Evolutionary conservation across 1,284 basidiomycete genomes (phyloP), one percentile per base, ranked within the genome.

Genomic region (Apiotrichum brassicae): DNA sequence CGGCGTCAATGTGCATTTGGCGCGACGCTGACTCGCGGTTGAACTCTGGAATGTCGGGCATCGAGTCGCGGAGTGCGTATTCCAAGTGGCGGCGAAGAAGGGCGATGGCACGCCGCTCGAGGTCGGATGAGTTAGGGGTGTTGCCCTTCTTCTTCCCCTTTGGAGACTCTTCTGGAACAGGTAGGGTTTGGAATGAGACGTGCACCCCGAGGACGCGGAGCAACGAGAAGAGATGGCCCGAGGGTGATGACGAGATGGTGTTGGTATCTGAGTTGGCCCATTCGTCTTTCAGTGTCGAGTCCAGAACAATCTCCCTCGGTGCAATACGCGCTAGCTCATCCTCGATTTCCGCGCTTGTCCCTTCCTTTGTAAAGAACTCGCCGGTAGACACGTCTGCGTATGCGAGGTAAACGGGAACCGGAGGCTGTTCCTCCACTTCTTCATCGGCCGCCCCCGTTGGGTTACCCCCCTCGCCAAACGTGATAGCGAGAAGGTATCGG

Each of bases 361-460:
- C 77, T 4, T 71, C 68, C 60, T 86, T 87, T 1, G 86, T 84
- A 70, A 87, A 92, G 70, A 93, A 90, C 63, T 93, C 88, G 53
- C 92, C 91, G 0, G 92, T 95, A 5, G 91, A 92, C n/a, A 93
- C 81, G 66, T 97, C 93, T 24, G 89, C 89, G 84, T 91, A 95
- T 3, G 91, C 89, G 26, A 95, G 74, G 28, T 48, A 48, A 0
- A 56, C 11, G 3, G 49, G 38, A 3, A 35, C 4, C 85, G 43
- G 43, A 86, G 12, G 68, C 33, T 8, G 57, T 2, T 23, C 40
- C n/a, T 43, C 44, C 1, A 28, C 36, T 18, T 34, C 40, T 14
- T 34, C 26, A 1, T 42, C 24, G n/a, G n/a, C 6, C 6, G 26
- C 33, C 19, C 3, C 23, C 33, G 34, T 45, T 16, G 4, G 14